phyloP scores from a whole-genome alignment of 2,329 filamentous ascomycete genomes.

The Penicillium sclerotigenum region DNA sequence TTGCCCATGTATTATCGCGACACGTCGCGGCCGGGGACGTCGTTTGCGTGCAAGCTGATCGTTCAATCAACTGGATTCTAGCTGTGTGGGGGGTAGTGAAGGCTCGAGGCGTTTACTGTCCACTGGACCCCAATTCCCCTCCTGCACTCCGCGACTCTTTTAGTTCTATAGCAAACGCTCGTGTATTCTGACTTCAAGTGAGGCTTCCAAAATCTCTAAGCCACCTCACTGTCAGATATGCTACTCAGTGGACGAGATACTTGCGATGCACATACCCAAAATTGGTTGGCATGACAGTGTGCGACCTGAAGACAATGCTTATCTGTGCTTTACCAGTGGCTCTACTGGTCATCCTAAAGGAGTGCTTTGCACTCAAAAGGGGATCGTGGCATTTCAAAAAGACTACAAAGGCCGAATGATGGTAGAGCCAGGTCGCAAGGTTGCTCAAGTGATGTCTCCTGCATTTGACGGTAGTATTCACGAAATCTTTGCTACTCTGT shows the following conservation, averaged over 20 bases:
- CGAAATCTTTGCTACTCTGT: neutral
- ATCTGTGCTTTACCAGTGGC: neutral
- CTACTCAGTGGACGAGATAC: neutral
- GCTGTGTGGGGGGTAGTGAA: neutral
- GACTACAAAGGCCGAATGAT: neutral
- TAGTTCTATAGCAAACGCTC: neutral
- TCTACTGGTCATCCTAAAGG: neutral
- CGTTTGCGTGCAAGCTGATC: neutral
- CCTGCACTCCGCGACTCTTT: neutral
- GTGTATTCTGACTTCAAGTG: neutral
- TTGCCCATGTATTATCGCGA: neutral
- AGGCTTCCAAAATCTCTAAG: neutral
- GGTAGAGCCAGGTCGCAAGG: neutral
- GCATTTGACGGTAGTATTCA: neutral
- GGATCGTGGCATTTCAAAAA: neutral
- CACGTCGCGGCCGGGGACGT: neutral
- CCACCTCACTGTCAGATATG: neutral
- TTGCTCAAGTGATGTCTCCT: neutral
- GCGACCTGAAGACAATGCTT: neutral
- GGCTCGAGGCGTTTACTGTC: neutral
- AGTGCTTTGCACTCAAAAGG: neutral
- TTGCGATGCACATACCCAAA: neutral
- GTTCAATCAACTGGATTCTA: neutral
- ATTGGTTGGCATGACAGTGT: neutral
- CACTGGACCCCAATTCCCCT: neutral